Evolutionary conservation across 352 stramenopile species (phyloP).

Genomic region (Nothophytophthora sp.): DNA sequence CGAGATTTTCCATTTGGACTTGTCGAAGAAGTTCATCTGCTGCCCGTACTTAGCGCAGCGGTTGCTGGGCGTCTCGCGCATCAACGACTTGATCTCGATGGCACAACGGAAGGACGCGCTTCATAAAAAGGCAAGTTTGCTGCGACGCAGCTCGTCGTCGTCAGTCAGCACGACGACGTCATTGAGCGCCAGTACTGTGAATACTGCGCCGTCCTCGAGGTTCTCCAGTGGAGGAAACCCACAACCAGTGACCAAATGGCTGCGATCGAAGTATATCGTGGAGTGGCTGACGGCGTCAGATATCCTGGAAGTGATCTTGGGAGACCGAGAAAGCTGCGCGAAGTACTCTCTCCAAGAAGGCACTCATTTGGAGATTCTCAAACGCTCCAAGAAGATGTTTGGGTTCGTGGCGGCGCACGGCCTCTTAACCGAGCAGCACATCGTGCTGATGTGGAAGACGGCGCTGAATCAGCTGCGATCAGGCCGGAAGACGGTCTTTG

Average conservation of each 20-base stretch:
- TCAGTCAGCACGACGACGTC: slow-evolving; percentile 29
- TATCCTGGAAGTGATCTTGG: slow-evolving; percentile 82
- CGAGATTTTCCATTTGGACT: slow-evolving; percentile 82
- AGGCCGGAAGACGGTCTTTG: slow-evolving; percentile 67
- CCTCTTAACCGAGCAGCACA: slow-evolving; percentile 61
- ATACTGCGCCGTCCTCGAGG: slow-evolving; percentile 22
- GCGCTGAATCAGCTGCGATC: slow-evolving; percentile 68
- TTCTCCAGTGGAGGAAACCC: slow-evolving; percentile 21
- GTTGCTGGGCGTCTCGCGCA: slow-evolving; percentile 65
- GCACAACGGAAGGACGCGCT: slow-evolving; percentile 61
- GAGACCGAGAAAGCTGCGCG: slow-evolving; percentile 58
- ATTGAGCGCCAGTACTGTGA: slow-evolving; percentile 26
- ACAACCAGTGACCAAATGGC: slow-evolving; percentile 61
- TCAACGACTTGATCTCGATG: slow-evolving; percentile 83
- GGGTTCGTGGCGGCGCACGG: slow-evolving; percentile 61
- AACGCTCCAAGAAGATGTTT: slow-evolving; percentile 72
- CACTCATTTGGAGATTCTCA: slow-evolving; percentile 82
- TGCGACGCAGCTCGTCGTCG: slow-evolving; percentile 38
- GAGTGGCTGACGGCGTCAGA: slow-evolving; percentile 81
- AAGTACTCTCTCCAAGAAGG: slow-evolving; percentile 79
- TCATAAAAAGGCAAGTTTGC: slow-evolving; percentile 65
- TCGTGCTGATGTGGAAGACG: slow-evolving; percentile 79
- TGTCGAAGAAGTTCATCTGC: slow-evolving; percentile 88
- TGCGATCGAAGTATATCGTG: slow-evolving; percentile 72
- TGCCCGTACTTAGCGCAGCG: slow-evolving; percentile 81